Conservation (phyloP, 768 basidiomycete species). For the Lentinula sp. region DNA sequence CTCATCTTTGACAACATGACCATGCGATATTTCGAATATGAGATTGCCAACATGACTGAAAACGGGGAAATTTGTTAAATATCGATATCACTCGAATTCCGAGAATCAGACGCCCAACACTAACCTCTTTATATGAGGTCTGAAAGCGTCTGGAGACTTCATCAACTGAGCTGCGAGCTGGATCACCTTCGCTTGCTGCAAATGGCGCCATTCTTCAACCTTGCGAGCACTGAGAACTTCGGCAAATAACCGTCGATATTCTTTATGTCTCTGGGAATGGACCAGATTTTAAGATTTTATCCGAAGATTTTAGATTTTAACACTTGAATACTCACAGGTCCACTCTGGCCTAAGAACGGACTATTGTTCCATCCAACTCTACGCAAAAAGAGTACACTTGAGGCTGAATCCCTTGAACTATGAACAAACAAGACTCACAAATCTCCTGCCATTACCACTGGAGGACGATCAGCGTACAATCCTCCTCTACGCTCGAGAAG, state of each 20-base stretch:
- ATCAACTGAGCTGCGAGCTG: background rate
- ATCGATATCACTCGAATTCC: background rate
- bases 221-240: background rate
- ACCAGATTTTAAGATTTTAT: background rate
- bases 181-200: background rate
- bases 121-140: background rate
- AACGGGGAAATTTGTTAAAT: background rate
- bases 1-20: conserved; percentile 1
- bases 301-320: background rate
- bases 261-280: background rate
- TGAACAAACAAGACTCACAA: conserved; percentile 5
- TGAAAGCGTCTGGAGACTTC: background rate
- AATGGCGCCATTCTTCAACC: conserved; percentile 1
- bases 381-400: no score
- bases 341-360: background rate
- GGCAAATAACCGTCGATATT: conserved; percentile 1
- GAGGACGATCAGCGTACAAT: conserved; percentile 23
- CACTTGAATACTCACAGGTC: background rate
- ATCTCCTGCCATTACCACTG: conserved; percentile 19
- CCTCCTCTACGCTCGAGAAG: conserved; percentile 19
- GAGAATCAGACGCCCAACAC: background rate
- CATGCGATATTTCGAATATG: conserved; percentile 5
- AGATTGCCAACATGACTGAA: background rate
- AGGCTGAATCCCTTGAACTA: background rate
- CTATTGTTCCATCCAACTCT: conserved; percentile 1